Evolutionary conservation across 176 grass and related monocot genomes (phyloP).

Genomic region (Carex pumila): DNA sequence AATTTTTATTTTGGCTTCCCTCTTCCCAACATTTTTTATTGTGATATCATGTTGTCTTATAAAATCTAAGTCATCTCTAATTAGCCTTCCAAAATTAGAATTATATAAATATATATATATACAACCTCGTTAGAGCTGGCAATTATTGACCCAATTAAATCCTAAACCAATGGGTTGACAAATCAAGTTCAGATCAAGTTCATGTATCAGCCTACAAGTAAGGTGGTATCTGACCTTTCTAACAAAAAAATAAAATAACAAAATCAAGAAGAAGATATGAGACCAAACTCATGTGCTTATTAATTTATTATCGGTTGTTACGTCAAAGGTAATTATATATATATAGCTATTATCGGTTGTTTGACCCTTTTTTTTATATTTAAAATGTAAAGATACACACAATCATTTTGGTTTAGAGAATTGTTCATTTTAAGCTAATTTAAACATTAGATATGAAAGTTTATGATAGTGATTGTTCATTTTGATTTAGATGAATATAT

Average conservation of each 20-base stretch:
- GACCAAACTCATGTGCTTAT: neutral
- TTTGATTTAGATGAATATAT: no score
- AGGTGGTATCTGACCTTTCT: neutral
- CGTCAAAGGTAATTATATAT: neutral
- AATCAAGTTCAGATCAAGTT: neutral
- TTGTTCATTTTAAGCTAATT: no score
- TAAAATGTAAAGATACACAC: no score
- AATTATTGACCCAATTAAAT: neutral
- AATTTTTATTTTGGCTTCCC: neutral
- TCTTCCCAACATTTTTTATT: conserved; percentile 15
- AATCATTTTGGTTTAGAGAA: no score
- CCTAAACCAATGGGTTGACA: neutral
- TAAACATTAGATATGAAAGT: no score
- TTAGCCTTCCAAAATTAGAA: neutral
- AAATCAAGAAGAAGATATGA: neutral
- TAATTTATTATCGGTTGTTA: neutral
- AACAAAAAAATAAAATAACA: neutral
- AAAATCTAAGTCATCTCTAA: neutral
- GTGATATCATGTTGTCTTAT: neutral
- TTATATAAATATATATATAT: neutral
- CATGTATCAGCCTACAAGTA: neutral
- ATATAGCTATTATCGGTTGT: no score
- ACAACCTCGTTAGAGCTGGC: conserved; percentile 7
- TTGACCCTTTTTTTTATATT: no score
- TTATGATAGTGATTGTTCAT: no score